Conservation (phyloP, 768 basidiomycete species). For the Kwoniella botswanensis region DNA sequence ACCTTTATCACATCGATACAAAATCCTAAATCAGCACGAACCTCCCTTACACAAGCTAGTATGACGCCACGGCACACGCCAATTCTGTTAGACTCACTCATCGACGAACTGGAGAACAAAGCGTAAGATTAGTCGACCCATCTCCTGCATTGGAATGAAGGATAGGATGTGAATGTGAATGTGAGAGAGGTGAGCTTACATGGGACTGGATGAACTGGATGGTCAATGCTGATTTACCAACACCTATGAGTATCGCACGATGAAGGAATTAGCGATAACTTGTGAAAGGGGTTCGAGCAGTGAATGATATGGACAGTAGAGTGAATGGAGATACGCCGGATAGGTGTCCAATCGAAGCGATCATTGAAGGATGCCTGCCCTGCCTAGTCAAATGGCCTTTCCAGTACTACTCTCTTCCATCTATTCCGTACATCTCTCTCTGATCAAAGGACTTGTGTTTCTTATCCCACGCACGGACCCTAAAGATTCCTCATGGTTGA, state of each 20-base stretch:
- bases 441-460: not conserved
- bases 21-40: slow-evolving; percentile 6
- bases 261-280: not conserved
- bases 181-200: slow-evolving; percentile 29
- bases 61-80: slow-evolving; percentile 3
- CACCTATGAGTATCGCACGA: slow-evolving; percentile 58
- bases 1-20: slow-evolving; percentile 21
- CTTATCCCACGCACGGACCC: slow-evolving; percentile 15
- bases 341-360: not conserved
- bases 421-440: not conserved
- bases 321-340: no score
- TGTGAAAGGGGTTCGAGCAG: not conserved
- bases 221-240: slow-evolving; percentile 89
- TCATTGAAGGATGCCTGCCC: not conserved
- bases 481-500: not conserved
- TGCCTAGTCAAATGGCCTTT: no score
- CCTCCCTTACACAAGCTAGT: slow-evolving; percentile 7
- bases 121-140: slow-evolving; percentile 5
- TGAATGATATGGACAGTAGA: not conserved
- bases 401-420: no score
- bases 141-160: no score
- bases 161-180: not conserved
- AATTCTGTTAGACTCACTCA: slow-evolving; percentile 41
- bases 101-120: slow-evolving; percentile 50
- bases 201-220: slow-evolving; percentile 90